phyloP scores from a whole-genome alignment of 768 basidiomycete genomes.

The Trametes cinnabarina region DNA sequence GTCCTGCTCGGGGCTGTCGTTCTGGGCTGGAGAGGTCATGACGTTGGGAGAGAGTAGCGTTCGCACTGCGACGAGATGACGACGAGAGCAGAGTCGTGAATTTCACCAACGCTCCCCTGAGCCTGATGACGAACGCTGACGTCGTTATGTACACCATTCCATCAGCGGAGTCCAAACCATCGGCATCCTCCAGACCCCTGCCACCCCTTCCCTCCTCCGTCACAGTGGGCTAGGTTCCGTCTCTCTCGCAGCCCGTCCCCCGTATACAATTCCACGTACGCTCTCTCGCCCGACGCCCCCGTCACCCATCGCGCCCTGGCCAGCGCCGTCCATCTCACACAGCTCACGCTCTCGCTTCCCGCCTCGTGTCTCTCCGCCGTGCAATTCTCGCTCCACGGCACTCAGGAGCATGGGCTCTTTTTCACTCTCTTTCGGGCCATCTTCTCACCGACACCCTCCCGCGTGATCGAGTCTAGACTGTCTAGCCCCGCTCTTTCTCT shows the following conservation, averaged over 20 bases:
- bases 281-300: neutral
- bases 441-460: slow-evolving; percentile 9
- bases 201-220: slow-evolving; percentile 9
- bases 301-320: neutral
- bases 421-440: neutral
- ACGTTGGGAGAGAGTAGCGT: slow-evolving; percentile 17
- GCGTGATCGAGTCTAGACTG: slow-evolving; percentile 7
- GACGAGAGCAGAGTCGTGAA: slow-evolving; percentile 17
- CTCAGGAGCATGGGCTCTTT: neutral
- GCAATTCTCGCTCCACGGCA: neutral
- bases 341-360: neutral
- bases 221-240: slow-evolving; percentile 15
- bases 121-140: slow-evolving; percentile 27
- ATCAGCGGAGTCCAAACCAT: slow-evolving; percentile 22
- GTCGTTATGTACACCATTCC: slow-evolving; percentile 26
- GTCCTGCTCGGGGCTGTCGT: slow-evolving; percentile 7
- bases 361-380: neutral
- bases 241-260: neutral
- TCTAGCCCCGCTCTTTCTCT: neutral
- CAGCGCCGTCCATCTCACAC: neutral
- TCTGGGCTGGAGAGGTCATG: slow-evolving; percentile 20
- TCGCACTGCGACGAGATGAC: slow-evolving; percentile 17
- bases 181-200: neutral
- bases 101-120: slow-evolving; percentile 11
- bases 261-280: slow-evolving; percentile 3